Conservation (phyloP, 2,329 filamentous ascomycete species). For the Colletotrichum cuscutae region DNA sequence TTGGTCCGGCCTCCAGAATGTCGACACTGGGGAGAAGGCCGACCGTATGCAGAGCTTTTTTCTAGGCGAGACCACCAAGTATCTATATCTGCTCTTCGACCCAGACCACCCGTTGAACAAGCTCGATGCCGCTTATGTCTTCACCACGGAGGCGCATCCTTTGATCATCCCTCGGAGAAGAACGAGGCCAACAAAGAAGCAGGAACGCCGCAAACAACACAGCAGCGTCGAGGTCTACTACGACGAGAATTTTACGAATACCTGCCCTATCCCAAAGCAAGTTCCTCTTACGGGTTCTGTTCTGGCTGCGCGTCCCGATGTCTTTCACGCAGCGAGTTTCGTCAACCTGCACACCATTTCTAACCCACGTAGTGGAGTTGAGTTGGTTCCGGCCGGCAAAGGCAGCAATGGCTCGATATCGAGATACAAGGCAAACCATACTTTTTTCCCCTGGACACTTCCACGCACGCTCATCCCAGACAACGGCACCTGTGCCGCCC, state of each 20-base stretch:
- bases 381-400: slow-evolving; percentile 50
- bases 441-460: slow-evolving; percentile 93
- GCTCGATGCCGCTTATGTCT: slow-evolving; percentile 88
- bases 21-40: slow-evolving; percentile 83
- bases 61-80: slow-evolving; percentile 94
- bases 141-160: slow-evolving; percentile 96
- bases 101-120: slow-evolving; percentile 87
- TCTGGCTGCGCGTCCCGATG: slow-evolving; percentile 80
- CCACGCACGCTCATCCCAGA: slow-evolving; percentile 78
- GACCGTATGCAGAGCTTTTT: slow-evolving; percentile 99
- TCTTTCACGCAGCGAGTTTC: slow-evolving; percentile 90
- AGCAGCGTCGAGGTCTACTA: slow-evolving; percentile 48
- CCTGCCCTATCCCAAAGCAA: slow-evolving; percentile 71
- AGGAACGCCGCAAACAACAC: slow-evolving; percentile 23
- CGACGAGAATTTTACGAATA: slow-evolving; percentile 61
- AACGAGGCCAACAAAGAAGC: slow-evolving; percentile 38
- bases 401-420: slow-evolving; percentile 50
- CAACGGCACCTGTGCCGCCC: slow-evolving; percentile 80
- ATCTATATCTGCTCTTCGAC: slow-evolving; percentile 92
- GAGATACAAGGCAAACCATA: slow-evolving; percentile 75
- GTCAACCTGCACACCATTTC: slow-evolving; percentile 84
- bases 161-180: slow-evolving; percentile 76
- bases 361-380: slow-evolving; percentile 63
- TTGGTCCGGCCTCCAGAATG: slow-evolving; percentile 90
- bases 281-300: slow-evolving; percentile 80